Evolutionary conservation across 108 stramenopile genomes (phyloP).

Genomic region (Nitzschia putrida): DNA sequence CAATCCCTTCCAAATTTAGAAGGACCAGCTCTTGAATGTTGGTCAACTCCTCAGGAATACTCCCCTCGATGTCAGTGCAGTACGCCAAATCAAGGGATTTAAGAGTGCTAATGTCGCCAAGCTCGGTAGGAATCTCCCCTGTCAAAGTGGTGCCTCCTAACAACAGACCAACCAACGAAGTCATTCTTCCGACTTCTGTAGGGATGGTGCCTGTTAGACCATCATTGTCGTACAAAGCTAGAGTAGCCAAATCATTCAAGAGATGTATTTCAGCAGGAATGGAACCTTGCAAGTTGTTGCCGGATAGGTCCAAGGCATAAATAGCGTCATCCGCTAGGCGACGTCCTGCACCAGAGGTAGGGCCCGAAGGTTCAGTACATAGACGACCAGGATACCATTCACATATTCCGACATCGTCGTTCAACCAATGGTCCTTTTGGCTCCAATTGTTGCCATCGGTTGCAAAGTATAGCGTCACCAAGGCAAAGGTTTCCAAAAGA

Average conservation of each 20-base stretch:
- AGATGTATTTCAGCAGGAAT: neutral
- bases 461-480: slow-evolving; percentile 4
- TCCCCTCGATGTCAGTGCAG: neutral
- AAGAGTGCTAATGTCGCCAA: neutral
- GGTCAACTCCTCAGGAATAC: neutral
- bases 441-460: neutral
- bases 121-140: neutral
- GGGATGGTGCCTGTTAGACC: neutral
- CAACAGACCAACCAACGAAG: neutral
- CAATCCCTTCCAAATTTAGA: neutral
- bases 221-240: neutral
- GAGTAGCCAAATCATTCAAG: neutral
- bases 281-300: neutral
- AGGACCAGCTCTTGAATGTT: neutral
- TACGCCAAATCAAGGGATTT: neutral
- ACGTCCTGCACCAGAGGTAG: neutral
- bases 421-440: neutral
- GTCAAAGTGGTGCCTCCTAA: neutral
- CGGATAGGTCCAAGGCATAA: neutral
- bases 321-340: neutral
- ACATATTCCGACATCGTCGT: neutral
- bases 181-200: neutral
- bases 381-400: slow-evolving; percentile 5
- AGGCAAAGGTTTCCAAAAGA: neutral
- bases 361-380: neutral